Percentiles rank a stretch among this genome's conserved stretches.
phyloP scores from a whole-genome alignment of 345 rosid species.

The Carallia brachiata region DNA sequence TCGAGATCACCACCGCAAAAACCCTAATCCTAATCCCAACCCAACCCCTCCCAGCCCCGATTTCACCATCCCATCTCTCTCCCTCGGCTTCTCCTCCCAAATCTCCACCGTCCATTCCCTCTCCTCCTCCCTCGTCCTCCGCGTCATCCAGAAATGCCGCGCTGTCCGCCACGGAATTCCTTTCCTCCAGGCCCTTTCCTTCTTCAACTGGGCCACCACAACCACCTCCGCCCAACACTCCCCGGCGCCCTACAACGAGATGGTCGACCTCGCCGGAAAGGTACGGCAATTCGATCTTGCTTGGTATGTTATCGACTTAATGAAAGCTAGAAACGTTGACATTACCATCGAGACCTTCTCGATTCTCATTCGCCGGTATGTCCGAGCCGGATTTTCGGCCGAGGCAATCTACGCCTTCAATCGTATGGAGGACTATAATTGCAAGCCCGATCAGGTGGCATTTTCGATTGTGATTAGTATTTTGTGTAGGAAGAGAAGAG shows the following conservation, averaged over 20 bases:
- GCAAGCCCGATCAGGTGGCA: conserved; percentile 65
- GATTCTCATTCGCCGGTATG: conserved; percentile 72
- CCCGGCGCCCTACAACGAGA: conserved; percentile 72
- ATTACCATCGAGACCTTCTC: conserved; percentile 59
- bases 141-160: conserved; percentile 63
- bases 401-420: conserved; percentile 94
- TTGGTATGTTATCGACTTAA: conserved; percentile 69
- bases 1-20: conserved; percentile 77
- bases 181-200: conserved; percentile 57
- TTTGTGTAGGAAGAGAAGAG: conserved; percentile 69
- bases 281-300: conserved; percentile 68
- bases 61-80: conserved; percentile 59
- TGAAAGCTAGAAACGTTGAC: conserved; percentile 62
- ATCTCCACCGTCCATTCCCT: conserved; percentile 29
- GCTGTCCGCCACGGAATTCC: conserved; percentile 80
- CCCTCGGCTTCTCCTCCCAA: conserved; percentile 64
- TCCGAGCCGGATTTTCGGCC: conserved; percentile 74
- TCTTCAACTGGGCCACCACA: conserved; percentile 83
- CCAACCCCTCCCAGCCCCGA: conserved; percentile 36
- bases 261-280: conserved; percentile 83
- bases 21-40: conserved; percentile 42
- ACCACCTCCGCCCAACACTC: conserved; percentile 29
- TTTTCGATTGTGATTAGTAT: conserved; percentile 70
- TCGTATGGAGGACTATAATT: conserved; percentile 89
- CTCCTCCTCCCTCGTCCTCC: conserved; percentile 49